Percentiles rank a stretch among this genome's conserved stretches.
Evolutionary conservation across 441 rosid species (phyloP).

Genomic region (Theobroma grandiflorum): DNA sequence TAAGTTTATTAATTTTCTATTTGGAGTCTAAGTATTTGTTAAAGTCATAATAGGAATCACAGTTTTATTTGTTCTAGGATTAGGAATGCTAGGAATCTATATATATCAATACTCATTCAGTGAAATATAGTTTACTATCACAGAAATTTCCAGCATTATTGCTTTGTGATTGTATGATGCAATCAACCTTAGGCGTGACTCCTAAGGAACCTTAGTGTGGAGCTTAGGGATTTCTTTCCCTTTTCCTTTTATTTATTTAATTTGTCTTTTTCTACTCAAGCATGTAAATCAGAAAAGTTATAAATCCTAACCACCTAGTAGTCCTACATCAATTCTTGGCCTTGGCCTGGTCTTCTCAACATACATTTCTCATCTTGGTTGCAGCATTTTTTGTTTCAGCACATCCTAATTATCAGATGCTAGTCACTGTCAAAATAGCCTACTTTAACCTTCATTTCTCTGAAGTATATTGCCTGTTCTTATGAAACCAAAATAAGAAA

Average conservation of each 20-base stretch:
- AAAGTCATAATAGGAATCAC: not conserved
- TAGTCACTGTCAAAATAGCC: not conserved
- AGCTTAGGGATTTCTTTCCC: not conserved
- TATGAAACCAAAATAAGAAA: constrained; percentile 11
- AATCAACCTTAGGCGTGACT: not conserved
- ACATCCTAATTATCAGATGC: not conserved
- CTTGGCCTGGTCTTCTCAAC: not conserved
- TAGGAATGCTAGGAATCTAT: not conserved
- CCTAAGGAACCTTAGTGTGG: not conserved
- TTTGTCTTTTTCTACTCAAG: not conserved
- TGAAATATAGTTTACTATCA: not conserved
- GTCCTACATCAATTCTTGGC: not conserved
- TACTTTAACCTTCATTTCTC: constrained; percentile 2
- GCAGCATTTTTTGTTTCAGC: not conserved
- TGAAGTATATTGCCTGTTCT: not conserved
- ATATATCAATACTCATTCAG: not conserved
- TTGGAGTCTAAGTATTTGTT: constrained; percentile 16
- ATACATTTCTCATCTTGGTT: not conserved
- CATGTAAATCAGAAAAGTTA: constrained; percentile 13
- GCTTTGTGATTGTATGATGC: not conserved
- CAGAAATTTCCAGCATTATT: not conserved
- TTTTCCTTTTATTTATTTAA: constrained; percentile 1
- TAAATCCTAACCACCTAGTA: constrained; percentile 6
- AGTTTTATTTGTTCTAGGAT: not conserved
- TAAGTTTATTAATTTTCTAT: constrained; percentile 13